phyloP scores from a whole-genome alignment of 2,329 filamentous ascomycete species.

The Pseudocercospora macadamiae region DNA sequence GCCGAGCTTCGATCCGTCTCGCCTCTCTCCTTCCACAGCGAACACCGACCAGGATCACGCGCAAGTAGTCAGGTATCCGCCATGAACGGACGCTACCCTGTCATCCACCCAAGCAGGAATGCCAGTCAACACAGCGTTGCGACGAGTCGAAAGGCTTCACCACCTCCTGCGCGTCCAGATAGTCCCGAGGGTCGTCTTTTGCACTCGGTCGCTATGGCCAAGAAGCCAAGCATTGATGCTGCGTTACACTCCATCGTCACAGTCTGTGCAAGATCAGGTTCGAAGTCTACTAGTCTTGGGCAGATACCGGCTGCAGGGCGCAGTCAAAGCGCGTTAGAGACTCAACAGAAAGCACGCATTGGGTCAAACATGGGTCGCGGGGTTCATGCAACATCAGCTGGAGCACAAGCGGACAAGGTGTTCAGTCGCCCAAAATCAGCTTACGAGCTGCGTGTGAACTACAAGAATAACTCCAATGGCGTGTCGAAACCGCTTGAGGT shows the following conservation, averaged over 20 bases:
- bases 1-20: constrained; percentile 20
- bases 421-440: constrained; percentile 33
- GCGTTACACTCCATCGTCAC: background rate
- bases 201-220: constrained; percentile 2
- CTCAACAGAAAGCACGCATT: background rate
- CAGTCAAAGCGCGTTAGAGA: constrained; percentile 5
- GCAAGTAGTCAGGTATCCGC: constrained; percentile 24
- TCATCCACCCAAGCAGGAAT: constrained; percentile 40
- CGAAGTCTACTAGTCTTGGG: constrained; percentile 13
- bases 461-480: constrained; percentile 28
- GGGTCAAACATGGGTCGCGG: no score
- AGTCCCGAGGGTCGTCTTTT: background rate
- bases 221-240: constrained; percentile 9
- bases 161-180: background rate
- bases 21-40: constrained; percentile 18
- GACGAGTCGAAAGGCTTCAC: background rate
- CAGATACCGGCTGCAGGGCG: constrained; percentile 14
- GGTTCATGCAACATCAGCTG: no score
- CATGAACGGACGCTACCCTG: constrained; percentile 52
- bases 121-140: constrained; percentile 5
- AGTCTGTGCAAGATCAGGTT: background rate
- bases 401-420: constrained; percentile 3
- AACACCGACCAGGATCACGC: constrained; percentile 11
- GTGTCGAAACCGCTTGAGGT: constrained; percentile 30
- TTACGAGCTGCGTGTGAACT: constrained; percentile 39